Conservation (phyloP, 305 asterid genomes). For the Fraxinus sp. region DNA sequence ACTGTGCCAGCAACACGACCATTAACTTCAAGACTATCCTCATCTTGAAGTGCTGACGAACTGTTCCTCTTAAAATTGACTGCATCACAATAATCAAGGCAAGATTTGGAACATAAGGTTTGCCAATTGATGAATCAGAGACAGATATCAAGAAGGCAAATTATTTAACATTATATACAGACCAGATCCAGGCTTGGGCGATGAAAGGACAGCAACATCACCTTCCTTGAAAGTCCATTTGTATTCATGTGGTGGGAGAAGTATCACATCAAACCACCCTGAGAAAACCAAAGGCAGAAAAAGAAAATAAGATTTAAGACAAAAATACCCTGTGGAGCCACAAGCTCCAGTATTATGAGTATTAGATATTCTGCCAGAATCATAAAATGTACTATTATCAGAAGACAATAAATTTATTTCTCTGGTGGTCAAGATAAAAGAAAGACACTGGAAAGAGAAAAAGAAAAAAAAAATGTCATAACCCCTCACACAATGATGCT, state of each 20-base stretch:
- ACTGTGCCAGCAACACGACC: constrained; percentile 98
- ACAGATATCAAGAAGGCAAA: not conserved
- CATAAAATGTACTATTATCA: not conserved
- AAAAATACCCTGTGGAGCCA: constrained; percentile 5
- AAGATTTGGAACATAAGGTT: constrained; percentile 10
- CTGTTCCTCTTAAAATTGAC: constrained; percentile 62
- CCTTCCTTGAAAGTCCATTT: constrained; percentile 97
- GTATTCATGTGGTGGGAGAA: constrained; percentile 66
- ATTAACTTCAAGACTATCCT: constrained; percentile 63
- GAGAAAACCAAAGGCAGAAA: constrained; percentile 32
- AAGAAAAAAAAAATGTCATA: not conserved
- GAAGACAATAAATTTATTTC: not conserved
- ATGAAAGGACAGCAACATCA: constrained; percentile 95
- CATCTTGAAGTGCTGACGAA: constrained; percentile 60
- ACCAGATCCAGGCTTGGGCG: constrained; percentile 94
- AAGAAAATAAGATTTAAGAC: constrained; percentile 17
- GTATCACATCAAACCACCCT: constrained; percentile 98
- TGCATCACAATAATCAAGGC: constrained; percentile 36
- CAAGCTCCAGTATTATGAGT: constrained; percentile 14
- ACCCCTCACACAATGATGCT: constrained; percentile 7
- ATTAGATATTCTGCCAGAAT: constrained; percentile 20
- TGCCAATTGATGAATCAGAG: constrained; percentile 23
- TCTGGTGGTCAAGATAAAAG: not conserved
- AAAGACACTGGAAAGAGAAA: not conserved
- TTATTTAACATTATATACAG: constrained; percentile 12